phyloP scores from a whole-genome alignment of 768 basidiomycete genomes.

The Tylopilus balloui region DNA sequence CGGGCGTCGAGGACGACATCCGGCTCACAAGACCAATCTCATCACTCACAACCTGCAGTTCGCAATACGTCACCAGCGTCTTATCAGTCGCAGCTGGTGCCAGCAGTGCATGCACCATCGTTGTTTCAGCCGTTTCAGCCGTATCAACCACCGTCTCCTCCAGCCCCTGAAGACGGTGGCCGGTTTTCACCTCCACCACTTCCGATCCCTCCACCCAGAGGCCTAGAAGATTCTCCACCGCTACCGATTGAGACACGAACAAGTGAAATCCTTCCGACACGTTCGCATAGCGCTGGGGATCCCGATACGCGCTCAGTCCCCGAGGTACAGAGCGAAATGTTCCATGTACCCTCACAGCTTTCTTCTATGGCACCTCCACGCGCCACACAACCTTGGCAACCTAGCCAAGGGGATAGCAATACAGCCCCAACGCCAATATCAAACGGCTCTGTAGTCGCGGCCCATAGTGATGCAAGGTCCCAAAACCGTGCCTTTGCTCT shows the following conservation, averaged over 20 bases:
- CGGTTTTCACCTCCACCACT: conserved; percentile 29
- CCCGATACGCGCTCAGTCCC: conserved; percentile 4
- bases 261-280: conserved; percentile 25
- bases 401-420: conserved; percentile 5
- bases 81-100: conserved; percentile 16
- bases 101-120: conserved; percentile 15
- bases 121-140: conserved; percentile 27
- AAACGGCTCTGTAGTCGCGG: neutral
- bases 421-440: neutral
- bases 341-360: conserved; percentile 17
- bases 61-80: conserved; percentile 6
- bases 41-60: conserved; percentile 11
- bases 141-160: conserved; percentile 20
- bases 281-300: conserved; percentile 9
- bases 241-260: conserved; percentile 22
- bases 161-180: conserved; percentile 12
- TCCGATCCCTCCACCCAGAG: conserved; percentile 28
- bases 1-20: conserved; percentile 23
- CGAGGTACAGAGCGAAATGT: conserved; percentile 22
- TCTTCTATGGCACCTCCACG: conserved; percentile 1
- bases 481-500: conserved; percentile 2
- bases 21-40: conserved; percentile 19
- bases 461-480: conserved; percentile 7
- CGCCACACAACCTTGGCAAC: conserved; percentile 5
- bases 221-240: conserved; percentile 19